Evolutionary conservation across 345 rosid genomes (phyloP), one percentile per base, ranked within the genome.

Genomic region (Noccaea caerulescens): DNA sequence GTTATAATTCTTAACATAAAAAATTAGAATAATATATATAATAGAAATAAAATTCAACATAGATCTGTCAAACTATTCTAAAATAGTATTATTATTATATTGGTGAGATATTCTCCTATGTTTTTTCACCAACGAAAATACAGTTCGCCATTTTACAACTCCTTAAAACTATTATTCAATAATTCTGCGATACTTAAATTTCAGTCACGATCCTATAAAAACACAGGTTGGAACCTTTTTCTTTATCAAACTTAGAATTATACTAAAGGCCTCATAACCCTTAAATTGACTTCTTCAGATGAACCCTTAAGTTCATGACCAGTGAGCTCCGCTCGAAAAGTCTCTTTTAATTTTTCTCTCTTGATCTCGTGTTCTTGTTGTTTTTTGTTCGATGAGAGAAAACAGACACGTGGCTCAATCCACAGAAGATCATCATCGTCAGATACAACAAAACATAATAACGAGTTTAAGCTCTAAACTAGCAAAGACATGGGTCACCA

Each of bases 401-500:
- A 59, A 42, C 43, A 44, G 0, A 20, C 62, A 67, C 57, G 60
- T 49, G 60, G 66, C n/a, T 56, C 60, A 66, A 38, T 11, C 63
- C 58, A 66, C 39, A 43, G 78, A 52, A 51, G 39, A 27, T 27
- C 30, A 27, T 27, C 30, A 58, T 20, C 63, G 53, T 25, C 66
- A 72, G n/a, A 46, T 27, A 23, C 61, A 67, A 43, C 72, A 67
- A 33, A 67, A 42, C 47, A 3, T 45, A 13, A 16, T 38, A 42
- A 51, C 33, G 23, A 44, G 57, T 55, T 14, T 75, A 75, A 54
- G 50, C 53, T 68, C 73, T 13, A 68, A 60, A 53, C 57, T 75
- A 18, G 51, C 66, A 27, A 80, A 80, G 58, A 69, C 76, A 79
- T 58, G 77, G 72, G 38, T 64, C 13, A 50, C 83, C 12, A 25